Conservation (phyloP, 2,329 filamentous ascomycete genomes). For the Zymoseptoria brevis region DNA sequence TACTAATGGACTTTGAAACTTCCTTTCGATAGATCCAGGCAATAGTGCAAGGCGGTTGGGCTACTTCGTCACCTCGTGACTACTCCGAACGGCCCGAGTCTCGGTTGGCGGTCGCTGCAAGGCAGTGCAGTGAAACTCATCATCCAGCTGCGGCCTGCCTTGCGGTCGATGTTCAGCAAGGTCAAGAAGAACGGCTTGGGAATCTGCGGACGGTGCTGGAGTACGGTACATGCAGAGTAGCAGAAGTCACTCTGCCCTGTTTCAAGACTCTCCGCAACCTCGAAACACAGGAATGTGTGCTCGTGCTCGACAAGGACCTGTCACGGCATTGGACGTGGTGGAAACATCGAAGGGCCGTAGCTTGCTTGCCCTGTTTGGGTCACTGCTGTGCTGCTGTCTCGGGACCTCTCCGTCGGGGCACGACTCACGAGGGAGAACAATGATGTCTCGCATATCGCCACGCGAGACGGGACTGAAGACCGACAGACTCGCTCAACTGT, state of each 20-base stretch:
- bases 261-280: background rate
- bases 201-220: background rate
- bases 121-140: background rate
- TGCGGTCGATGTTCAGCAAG: background rate
- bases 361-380: background rate
- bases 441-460: background rate
- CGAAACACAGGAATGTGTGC: background rate
- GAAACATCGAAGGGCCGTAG: background rate
- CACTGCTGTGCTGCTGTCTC: background rate
- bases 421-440: background rate
- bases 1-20: background rate
- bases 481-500: too few species aligned
- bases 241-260: background rate
- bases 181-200: background rate
- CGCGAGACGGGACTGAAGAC: too few species aligned
- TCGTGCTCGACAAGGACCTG: background rate
- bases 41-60: background rate
- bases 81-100: background rate
- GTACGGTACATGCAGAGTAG: background rate
- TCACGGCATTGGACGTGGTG: background rate
- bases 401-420: background rate
- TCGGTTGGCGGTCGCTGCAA: background rate
- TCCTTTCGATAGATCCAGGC: background rate
- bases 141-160: background rate
- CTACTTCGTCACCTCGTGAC: background rate